Evolutionary conservation across 176 grass and related monocot genomes (phyloP).

Genomic region (Ananas comosus): DNA sequence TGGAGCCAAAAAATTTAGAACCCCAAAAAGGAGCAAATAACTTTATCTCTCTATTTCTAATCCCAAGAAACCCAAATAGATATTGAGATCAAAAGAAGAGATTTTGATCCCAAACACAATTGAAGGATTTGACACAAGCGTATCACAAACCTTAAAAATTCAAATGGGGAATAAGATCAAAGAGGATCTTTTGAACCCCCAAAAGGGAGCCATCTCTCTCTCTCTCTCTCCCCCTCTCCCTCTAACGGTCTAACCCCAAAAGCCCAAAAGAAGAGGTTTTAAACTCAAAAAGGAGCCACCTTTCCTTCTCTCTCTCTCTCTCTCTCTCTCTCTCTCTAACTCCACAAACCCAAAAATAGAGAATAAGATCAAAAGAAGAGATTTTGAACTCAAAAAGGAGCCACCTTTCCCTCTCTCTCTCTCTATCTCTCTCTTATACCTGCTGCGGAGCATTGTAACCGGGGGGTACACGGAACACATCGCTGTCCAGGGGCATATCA

Average conservation of each 20-base stretch:
- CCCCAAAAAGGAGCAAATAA: not conserved
- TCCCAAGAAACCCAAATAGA: no score
- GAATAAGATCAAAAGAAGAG: not conserved
- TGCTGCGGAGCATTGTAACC: constrained; percentile 43
- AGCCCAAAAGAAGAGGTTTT: not conserved
- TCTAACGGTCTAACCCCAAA: no score
- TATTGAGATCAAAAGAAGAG: no score
- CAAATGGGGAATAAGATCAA: no score
- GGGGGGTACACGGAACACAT: constrained; percentile 25
- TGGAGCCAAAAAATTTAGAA: no score
- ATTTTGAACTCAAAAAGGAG: not conserved
- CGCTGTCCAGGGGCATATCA: constrained; percentile 34
- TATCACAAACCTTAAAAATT: no score
- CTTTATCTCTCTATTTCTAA: not conserved
- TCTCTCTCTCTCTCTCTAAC: no score
- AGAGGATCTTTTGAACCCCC: no score
- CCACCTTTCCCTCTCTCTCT: not conserved
- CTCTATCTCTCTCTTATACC: constrained; percentile 5
- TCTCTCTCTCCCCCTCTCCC: not conserved
- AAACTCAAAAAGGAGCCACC: not conserved
- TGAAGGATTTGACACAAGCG: no score
- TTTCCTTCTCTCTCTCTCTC: not conserved
- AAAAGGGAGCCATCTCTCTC: not conserved
- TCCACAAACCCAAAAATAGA: not conserved
- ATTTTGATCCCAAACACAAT: no score